Percentiles rank a stretch among this genome's conserved stretches.
phyloP scores from a whole-genome alignment of 2,329 filamentous ascomycete genomes.

The Zymoseptoria brevis region DNA sequence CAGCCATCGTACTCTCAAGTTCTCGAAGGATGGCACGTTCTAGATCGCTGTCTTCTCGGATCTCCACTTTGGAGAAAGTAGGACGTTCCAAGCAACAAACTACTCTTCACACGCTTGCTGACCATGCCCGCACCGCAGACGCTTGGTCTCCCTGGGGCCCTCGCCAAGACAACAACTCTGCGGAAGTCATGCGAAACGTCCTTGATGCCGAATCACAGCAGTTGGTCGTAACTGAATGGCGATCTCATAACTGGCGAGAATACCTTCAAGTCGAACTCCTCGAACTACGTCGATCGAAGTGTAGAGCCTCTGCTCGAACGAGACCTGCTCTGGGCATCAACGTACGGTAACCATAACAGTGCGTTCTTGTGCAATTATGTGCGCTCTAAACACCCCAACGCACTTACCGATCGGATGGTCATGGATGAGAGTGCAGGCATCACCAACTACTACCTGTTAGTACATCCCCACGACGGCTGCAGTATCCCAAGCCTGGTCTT shows the following conservation, averaged over 20 bases:
- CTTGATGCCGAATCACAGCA: constrained; percentile 50
- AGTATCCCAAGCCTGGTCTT: constrained; percentile 43
- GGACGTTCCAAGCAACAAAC: neutral
- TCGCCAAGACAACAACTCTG: constrained; percentile 50
- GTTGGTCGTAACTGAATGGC: constrained; percentile 60
- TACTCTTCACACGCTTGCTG: constrained; percentile 37
- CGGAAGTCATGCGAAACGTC: constrained; percentile 50
- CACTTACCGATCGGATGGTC: constrained; percentile 40
- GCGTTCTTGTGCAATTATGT: no score
- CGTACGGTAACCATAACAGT: constrained; percentile 65
- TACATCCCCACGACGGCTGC: constrained; percentile 41
- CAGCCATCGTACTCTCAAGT: constrained; percentile 15
- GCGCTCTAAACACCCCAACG: constrained; percentile 27
- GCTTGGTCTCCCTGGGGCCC: constrained; percentile 32
- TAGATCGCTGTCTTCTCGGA: constrained; percentile 57
- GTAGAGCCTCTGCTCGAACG: constrained; percentile 51
- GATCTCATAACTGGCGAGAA: constrained; percentile 65
- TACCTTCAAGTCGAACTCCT: constrained; percentile 47
- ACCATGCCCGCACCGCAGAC: constrained; percentile 6
- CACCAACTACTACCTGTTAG: constrained; percentile 49
- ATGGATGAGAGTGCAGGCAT: constrained; percentile 33
- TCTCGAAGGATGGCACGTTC: constrained; percentile 33
- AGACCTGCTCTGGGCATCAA: constrained; percentile 55
- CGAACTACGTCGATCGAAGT: constrained; percentile 51
- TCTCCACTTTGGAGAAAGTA: constrained; percentile 59